Evolutionary conservation across 2,329 filamentous ascomycete genomes (phyloP), one percentile per base, ranked within the genome.

Genomic region (Paraphoma chrysanthemicola): DNA sequence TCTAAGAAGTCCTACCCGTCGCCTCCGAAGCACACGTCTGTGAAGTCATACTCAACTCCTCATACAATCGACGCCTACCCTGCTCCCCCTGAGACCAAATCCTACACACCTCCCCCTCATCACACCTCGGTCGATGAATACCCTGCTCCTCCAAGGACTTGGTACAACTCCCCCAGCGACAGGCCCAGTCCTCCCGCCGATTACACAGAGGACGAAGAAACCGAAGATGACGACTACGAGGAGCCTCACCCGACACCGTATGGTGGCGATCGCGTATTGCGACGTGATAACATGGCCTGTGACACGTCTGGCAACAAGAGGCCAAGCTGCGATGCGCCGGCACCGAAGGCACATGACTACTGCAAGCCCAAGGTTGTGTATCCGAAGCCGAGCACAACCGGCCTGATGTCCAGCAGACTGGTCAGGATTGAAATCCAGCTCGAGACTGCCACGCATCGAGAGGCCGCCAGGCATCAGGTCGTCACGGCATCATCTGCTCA

Each of bases 281-380:
- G 47, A 18, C 11, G 33, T 9, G 23, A 7, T 7, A 11, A 14
- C 3, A 33, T 30, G 14, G 23, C 6, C 29, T 28, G 29, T 45
- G 31, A 42, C 46, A 45, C 48, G 8, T 44, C 12, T 39, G 28
- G 17, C 33, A 36, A 17, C 18, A 46, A 14, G 39, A n/a, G 11
- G 8, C 4, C 39, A 16, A 8, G 8, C 14, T 47, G 47, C 11
- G 45, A 54, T 16, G 43, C 44, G 38, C 18, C 48, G 29, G 18
- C 42, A 4, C 11, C 8, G 9, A 49, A 39, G 28, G 23, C 42
- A 23, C 16, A 46, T 5, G 45, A 43, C n/a, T 53, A 42, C 12
- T 63, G 60, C 31, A 51, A 51, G 30, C 48, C 54, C n/a, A 51
- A 23, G 31, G 47, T 61, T 23, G 29, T 56, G 16, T 54, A 56